These are phyloP conservation scores for Brassica balearica DNA, from an alignment of 441 rosid genomes.

Conservation along the genomic window DNA sequence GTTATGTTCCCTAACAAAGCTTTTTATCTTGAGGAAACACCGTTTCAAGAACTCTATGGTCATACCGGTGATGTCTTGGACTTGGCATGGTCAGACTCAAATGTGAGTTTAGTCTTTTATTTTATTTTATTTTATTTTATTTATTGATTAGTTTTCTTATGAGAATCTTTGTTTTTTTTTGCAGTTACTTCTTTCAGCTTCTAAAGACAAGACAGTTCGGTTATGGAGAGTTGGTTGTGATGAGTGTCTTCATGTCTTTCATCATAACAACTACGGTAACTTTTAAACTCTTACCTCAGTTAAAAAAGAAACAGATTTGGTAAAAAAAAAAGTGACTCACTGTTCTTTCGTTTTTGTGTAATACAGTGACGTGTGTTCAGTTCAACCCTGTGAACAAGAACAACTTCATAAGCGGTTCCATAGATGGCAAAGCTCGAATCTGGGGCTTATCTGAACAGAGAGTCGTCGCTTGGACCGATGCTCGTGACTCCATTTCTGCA, in stretches of 20 bases:
- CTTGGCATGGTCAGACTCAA: conserved; percentile 84
- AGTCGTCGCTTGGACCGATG: conserved; percentile 83
- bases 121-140: conserved; percentile 1
- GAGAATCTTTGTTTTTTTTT: conserved; percentile 41
- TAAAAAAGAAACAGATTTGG: not conserved
- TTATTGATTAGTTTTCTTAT: conserved; percentile 55
- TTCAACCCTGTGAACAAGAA: conserved; percentile 77
- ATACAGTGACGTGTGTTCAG: conserved; percentile 88
- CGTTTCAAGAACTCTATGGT: conserved; percentile 73
- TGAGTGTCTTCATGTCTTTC: conserved; percentile 61
- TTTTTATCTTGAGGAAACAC: conserved; percentile 69
- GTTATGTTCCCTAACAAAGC: conserved; percentile 63
- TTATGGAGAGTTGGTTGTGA: conserved; percentile 70
- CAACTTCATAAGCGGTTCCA: conserved; percentile 84
- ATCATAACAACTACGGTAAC: conserved; percentile 70
- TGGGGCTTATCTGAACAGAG: conserved; percentile 73
- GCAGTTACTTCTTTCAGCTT: conserved; percentile 84
- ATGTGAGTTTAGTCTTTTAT: conserved; percentile 56
- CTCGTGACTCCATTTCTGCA: conserved; percentile 69
- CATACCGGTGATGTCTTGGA: conserved; percentile 75
- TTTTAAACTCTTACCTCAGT: conserved; percentile 2
- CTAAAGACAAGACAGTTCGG: conserved; percentile 82
- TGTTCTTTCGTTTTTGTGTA: not conserved
- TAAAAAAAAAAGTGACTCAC: not conserved
- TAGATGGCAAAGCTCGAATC: conserved; percentile 93